Percentiles rank a stretch among this genome's conserved stretches.
These are phyloP conservation scores for Sclerotinia glacialis DNA, from an alignment of 2,329 filamentous ascomycete species.

Conservation along the genomic window DNA sequence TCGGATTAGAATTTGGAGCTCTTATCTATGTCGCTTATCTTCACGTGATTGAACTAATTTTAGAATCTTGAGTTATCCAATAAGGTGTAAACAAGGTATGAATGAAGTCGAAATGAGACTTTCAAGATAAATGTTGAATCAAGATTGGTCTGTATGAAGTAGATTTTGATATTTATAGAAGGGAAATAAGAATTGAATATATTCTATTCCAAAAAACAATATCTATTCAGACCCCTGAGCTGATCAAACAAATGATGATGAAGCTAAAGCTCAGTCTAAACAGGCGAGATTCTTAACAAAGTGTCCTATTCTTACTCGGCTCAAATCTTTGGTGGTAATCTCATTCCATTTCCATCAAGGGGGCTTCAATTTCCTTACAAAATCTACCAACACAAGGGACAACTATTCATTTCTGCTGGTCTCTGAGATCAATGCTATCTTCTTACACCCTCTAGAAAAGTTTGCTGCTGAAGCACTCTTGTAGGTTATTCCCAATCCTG, in stretches of 20 bases:
- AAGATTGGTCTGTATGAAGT: neutral
- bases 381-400: neutral
- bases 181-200: neutral
- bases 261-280: neutral
- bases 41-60: neutral
- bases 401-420: neutral
- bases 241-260: conserved; percentile 10
- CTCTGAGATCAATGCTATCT: conserved; percentile 20
- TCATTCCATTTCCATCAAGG: conserved; percentile 10
- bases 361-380: conserved; percentile 4
- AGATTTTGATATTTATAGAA: neutral
- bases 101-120: neutral
- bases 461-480: conserved; percentile 22
- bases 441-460: conserved; percentile 16
- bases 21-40: neutral
- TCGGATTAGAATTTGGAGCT: neutral
- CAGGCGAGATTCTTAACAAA: conserved; percentile 24
- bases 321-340: neutral
- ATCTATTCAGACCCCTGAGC: neutral
- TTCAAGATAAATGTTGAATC: neutral
- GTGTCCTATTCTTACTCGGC: conserved; percentile 22
- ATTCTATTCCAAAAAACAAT: neutral
- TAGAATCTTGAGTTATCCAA: neutral
- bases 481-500: conserved; percentile 10
- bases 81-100: too few relatives aligned